Evolutionary conservation across 441 rosid genomes (phyloP).

Genomic region (Breynia disticha): DNA sequence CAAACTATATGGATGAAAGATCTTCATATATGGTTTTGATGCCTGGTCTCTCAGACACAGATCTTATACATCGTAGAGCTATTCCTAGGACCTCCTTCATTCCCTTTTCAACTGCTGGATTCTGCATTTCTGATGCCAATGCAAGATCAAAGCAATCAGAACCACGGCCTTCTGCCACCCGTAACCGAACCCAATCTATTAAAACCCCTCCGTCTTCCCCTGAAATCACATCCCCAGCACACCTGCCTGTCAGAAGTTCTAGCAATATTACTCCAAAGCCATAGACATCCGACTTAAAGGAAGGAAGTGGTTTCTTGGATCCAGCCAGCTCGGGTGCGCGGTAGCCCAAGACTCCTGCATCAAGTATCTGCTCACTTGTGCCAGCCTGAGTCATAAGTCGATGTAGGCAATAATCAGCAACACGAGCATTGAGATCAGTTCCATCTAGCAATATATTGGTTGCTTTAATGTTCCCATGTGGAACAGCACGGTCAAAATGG

Average conservation of each 20-base stretch:
- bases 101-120: constrained; percentile 63
- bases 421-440: constrained; percentile 83
- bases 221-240: constrained; percentile 88
- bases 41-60: constrained; percentile 87
- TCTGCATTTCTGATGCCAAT: constrained; percentile 40
- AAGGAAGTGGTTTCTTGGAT: constrained; percentile 82
- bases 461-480: constrained; percentile 93
- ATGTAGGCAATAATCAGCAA: constrained; percentile 91
- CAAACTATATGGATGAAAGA: constrained; percentile 73
- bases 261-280: constrained; percentile 79
- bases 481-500: constrained; percentile 91
- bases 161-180: constrained; percentile 66
- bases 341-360: constrained; percentile 92
- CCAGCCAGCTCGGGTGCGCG: constrained; percentile 90
- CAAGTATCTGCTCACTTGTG: constrained; percentile 82
- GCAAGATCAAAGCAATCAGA: constrained; percentile 63
- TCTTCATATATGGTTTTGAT: constrained; percentile 95
- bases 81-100: constrained; percentile 88
- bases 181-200: constrained; percentile 74
- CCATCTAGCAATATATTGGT: constrained; percentile 78
- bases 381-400: constrained; percentile 97
- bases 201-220: constrained; percentile 73
- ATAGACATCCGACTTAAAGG: constrained; percentile 92
- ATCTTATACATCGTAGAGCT: constrained; percentile 66
- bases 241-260: constrained; percentile 81